phyloP scores from a whole-genome alignment of 2,329 filamentous ascomycete genomes.

The Xylariaceae sp. region DNA sequence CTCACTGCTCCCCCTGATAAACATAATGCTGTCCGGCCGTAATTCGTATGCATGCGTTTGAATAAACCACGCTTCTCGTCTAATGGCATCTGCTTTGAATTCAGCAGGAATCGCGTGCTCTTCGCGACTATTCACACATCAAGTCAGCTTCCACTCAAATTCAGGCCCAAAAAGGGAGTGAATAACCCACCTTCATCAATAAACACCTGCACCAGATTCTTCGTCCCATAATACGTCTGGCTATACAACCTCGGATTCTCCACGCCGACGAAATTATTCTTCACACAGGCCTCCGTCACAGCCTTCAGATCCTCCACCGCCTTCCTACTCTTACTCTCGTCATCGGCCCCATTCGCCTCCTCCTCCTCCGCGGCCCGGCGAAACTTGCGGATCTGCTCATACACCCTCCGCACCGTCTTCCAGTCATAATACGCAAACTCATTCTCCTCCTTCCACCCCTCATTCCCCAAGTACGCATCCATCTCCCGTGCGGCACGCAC shows the following conservation, averaged over 20 bases:
- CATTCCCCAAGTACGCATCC: constrained; percentile 75
- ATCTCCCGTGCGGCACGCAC: constrained; percentile 70
- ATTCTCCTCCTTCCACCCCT: constrained; percentile 72
- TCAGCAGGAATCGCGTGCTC: constrained; percentile 61
- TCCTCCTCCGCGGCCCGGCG: constrained; percentile 53
- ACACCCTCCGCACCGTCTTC: constrained; percentile 72
- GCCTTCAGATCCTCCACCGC: constrained; percentile 70
- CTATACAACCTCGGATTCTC: constrained; percentile 94
- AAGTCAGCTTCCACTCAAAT: constrained; percentile 1
- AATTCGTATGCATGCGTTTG: constrained; percentile 85
- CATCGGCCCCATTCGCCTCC: constrained; percentile 38
- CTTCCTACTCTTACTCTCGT: constrained; percentile 36
- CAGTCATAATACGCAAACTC: constrained; percentile 83
- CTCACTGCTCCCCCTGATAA: constrained; percentile 73
- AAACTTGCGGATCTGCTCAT: constrained; percentile 65
- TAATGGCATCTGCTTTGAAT: constrained; percentile 59
- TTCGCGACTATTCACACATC: constrained; percentile 49
- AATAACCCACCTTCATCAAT: constrained; percentile 66
- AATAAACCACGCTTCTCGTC: constrained; percentile 78
- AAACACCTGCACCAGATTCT: constrained; percentile 84
- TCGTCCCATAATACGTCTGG: constrained; percentile 97
- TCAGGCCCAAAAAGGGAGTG: background rate
- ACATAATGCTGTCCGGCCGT: constrained; percentile 85
- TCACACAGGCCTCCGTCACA: constrained; percentile 84
- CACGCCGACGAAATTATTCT: constrained; percentile 94